phyloP scores from a whole-genome alignment of 495 filamentous ascomycete species.

The Penicillium fimorum region DNA sequence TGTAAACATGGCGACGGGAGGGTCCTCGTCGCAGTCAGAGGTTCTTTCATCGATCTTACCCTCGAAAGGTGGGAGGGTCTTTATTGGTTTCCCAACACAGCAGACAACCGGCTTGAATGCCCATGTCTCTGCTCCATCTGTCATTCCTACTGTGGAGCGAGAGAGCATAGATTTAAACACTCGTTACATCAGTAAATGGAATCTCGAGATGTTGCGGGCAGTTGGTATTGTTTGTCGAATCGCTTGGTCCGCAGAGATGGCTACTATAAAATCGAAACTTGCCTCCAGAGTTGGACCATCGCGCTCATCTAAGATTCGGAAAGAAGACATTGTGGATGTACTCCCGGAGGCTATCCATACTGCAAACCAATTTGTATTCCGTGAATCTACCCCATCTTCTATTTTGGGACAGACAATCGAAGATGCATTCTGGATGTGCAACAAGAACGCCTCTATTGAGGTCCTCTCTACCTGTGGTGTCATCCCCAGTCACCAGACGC shows the following conservation, averaged over 20 bases:
- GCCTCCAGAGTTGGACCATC: constrained; percentile 30
- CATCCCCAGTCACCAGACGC: constrained; percentile 70
- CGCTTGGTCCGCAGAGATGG: constrained; percentile 83
- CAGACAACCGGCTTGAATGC: constrained; percentile 93
- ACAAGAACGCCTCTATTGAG: constrained; percentile 75
- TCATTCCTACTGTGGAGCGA: constrained; percentile 98
- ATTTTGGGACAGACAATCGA: constrained; percentile 80
- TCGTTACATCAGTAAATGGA: constrained; percentile 90
- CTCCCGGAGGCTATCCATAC: constrained; percentile 75
- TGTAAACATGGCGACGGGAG: constrained; percentile 65
- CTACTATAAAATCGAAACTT: constrained; percentile 56
- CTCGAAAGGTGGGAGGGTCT: constrained; percentile 81
- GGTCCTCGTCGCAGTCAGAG: constrained; percentile 60
- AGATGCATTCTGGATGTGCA: constrained; percentile 92
- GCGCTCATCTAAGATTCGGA: constrained; percentile 56
- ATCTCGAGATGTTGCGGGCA: constrained; percentile 87
- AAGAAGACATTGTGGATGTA: constrained; percentile 60
- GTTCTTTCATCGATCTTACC: constrained; percentile 90
- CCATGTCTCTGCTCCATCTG: constrained; percentile 96
- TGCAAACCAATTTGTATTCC: constrained; percentile 73
- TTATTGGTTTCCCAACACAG: constrained; percentile 96
- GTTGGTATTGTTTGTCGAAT: constrained; percentile 89
- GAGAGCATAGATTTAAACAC: constrained; percentile 97
- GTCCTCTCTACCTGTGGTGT: constrained; percentile 85
- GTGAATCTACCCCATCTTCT: constrained; percentile 82